Evolutionary conservation across 192 early-diverging fungal species (phyloP).

Genomic region (Backusella parvicylindrica): DNA sequence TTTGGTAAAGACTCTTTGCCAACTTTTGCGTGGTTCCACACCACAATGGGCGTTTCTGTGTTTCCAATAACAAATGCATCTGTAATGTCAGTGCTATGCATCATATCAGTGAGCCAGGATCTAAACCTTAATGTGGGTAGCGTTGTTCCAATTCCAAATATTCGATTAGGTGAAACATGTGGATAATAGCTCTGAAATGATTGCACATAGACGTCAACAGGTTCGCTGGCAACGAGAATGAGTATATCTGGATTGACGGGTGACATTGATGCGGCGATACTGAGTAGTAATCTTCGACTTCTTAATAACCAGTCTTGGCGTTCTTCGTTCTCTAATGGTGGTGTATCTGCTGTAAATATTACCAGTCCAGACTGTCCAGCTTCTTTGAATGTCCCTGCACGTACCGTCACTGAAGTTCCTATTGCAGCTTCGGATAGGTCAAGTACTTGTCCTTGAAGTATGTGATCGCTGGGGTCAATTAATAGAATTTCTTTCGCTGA

Average conservation of each 20-base stretch:
- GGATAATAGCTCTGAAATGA: neutral
- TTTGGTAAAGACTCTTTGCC: neutral
- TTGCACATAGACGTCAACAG: neutral
- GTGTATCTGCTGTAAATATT: constrained; percentile 77
- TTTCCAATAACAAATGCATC: constrained; percentile 3
- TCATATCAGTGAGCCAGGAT: neutral
- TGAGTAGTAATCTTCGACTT: neutral
- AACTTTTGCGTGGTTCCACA: neutral
- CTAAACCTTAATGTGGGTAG: neutral
- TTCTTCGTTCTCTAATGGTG: neutral
- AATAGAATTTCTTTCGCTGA: constrained; percentile 64
- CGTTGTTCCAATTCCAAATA: constrained; percentile 5
- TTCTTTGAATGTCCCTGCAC: constrained; percentile 58
- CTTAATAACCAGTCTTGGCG: neutral
- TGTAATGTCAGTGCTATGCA: neutral
- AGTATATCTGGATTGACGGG: neutral
- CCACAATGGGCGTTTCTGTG: neutral
- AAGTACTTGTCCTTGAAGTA: constrained; percentile 67
- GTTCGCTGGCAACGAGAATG: neutral
- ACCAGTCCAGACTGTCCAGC: constrained; percentile 80
- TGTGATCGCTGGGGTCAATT: constrained; percentile 59
- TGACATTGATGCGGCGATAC: neutral
- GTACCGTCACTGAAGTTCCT: constrained; percentile 56
- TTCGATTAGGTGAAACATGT: neutral
- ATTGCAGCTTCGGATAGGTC: constrained; percentile 79